Percentiles rank a stretch among this genome's conserved stretches.
Conservation (phyloP, 306 rosid genomes). For the barrel medic (Medicago truncatula) region DNA sequence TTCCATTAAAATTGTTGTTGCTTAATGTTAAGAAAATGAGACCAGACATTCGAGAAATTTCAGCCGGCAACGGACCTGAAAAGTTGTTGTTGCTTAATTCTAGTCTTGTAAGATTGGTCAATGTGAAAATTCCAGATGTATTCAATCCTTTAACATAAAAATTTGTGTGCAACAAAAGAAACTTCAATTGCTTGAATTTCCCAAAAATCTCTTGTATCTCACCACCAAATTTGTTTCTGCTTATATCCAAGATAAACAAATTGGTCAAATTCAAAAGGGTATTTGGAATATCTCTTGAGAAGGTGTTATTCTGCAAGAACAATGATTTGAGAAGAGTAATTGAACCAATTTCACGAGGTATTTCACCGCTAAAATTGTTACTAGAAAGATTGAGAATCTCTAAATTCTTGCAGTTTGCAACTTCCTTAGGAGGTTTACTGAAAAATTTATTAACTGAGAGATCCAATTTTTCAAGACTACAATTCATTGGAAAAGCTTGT, state of each 20-base stretch:
- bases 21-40: constrained; percentile 69
- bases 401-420: constrained; percentile 66
- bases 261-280: constrained; percentile 60
- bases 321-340: constrained; percentile 57
- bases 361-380: constrained; percentile 59
- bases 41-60: constrained; percentile 63
- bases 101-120: constrained; percentile 59
- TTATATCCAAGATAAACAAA: constrained; percentile 79
- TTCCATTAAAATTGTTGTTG: constrained; percentile 63
- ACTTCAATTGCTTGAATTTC: constrained; percentile 65
- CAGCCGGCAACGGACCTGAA: constrained; percentile 77
- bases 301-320: constrained; percentile 69
- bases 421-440: constrained; percentile 59
- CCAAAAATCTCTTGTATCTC: constrained; percentile 75
- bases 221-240: constrained; percentile 69
- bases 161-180: constrained; percentile 65
- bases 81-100: constrained; percentile 70
- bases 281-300: constrained; percentile 66
- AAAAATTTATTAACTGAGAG: constrained; percentile 62
- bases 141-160: constrained; percentile 63
- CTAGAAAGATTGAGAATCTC: constrained; percentile 57
- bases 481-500: constrained; percentile 52
- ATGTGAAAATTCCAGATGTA: constrained; percentile 70
- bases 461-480: constrained; percentile 64
- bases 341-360: constrained; percentile 68